A percentile compares a stretch with the other conserved stretches of the same genome.
These are phyloP conservation scores for Pseudohyphozyma bogoriensis DNA, from an alignment of 768 basidiomycete genomes.

Conservation along the genomic window DNA sequence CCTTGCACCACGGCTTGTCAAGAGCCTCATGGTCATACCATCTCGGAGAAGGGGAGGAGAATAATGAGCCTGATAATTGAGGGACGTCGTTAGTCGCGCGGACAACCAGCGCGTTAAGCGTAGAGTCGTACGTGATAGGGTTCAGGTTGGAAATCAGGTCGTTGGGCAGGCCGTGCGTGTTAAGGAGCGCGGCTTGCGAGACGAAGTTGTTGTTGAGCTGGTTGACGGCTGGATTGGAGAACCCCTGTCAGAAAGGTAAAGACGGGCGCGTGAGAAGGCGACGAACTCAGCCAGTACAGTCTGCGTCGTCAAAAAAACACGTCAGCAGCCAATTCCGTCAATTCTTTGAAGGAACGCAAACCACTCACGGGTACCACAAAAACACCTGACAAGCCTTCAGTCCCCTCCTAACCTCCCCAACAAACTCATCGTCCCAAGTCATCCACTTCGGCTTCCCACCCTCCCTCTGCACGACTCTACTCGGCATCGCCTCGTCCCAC, in stretches of 20 bases:
- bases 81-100: too few species aligned
- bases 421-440: conserved; percentile 33
- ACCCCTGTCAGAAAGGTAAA: too few species aligned
- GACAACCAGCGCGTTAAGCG: too few species aligned
- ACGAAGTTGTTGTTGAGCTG: conserved; percentile 28
- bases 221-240: too few species aligned
- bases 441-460: conserved; percentile 32
- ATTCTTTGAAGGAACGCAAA: too few species aligned
- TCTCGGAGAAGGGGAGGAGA: conserved; percentile 36
- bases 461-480: conserved; percentile 13
- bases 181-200: conserved; percentile 35
- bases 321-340: too few species aligned
- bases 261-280: too few species aligned
- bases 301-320: too few species aligned
- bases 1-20: conserved; percentile 17
- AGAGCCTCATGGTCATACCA: conserved; percentile 34
- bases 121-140: conserved; percentile 31
- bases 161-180: conserved; percentile 35
- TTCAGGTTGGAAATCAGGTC: conserved; percentile 28
- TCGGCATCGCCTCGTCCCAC: conserved; percentile 32
- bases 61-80: too few species aligned
- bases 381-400: conserved; percentile 39
- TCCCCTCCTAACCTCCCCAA: conserved; percentile 36
- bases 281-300: too few species aligned
- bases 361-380: too few species aligned